Evolutionary conservation across 1,284 basidiomycete species (phyloP).

Genomic region (Trametes polyzona): DNA sequence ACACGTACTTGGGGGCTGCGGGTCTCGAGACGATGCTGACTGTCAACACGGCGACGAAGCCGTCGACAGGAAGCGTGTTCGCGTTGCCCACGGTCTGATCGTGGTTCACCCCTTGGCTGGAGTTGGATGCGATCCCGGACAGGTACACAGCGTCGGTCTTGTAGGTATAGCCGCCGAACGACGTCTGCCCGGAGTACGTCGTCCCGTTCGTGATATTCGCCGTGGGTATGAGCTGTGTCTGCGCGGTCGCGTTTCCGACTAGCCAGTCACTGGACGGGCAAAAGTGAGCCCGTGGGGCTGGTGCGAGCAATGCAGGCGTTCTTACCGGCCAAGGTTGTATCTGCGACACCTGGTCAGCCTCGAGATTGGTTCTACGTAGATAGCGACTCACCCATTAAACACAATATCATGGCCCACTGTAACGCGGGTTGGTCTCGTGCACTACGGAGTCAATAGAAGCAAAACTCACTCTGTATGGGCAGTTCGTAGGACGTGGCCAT

Average conservation of each 20-base stretch:
- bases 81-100: conserved; percentile 60
- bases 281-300: background rate
- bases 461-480: conserved; percentile 55
- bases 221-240: conserved; percentile 55
- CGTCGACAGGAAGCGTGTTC: conserved; percentile 76
- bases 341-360: conserved; percentile 31
- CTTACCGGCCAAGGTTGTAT: conserved; percentile 59
- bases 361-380: background rate
- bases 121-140: conserved; percentile 69
- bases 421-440: background rate
- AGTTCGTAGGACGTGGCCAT: conserved; percentile 81
- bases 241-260: conserved; percentile 76
- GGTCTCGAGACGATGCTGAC: conserved; percentile 66
- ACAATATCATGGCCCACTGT: conserved; percentile 57
- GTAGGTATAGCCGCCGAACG: conserved; percentile 69
- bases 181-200: conserved; percentile 60
- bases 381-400: conserved; percentile 51
- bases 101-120: conserved; percentile 81
- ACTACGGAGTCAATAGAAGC: background rate
- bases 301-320: conserved; percentile 10
- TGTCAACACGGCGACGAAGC: conserved; percentile 82
- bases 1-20: conserved; percentile 25
- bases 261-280: conserved; percentile 67
- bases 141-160: conserved; percentile 69
- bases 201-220: conserved; percentile 58